These are phyloP conservation scores for Gilbertella persicaria DNA, from an alignment of 371 early-diverging fungal genomes.

Conservation along the genomic window DNA sequence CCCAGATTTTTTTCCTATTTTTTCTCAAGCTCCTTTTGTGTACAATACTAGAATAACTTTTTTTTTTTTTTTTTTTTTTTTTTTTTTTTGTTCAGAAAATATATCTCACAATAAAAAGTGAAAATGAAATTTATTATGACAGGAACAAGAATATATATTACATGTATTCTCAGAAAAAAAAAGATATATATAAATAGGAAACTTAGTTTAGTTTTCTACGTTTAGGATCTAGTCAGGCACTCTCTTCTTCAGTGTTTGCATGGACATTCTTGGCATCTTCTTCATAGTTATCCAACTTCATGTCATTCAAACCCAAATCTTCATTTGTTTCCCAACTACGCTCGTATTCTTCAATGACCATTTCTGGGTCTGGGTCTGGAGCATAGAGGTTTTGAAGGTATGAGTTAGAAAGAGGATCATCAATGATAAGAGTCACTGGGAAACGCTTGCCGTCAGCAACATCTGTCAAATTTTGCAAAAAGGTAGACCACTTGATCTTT, in stretches of 20 bases:
- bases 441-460: conserved; percentile 64
- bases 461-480: conserved; percentile 68
- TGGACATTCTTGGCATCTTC: conserved; percentile 12
- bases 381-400: conserved; percentile 90
- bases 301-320: conserved; percentile 84
- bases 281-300: conserved; percentile 65
- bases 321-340: conserved; percentile 88
- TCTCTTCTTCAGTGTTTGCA: conserved; percentile 3
- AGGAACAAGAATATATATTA: not conserved
- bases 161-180: not conserved
- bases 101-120: no score
- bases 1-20: no score
- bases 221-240: conserved; percentile 21
- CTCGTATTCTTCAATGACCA: conserved; percentile 85
- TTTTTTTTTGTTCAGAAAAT: no score
- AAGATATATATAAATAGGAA: not conserved
- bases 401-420: conserved; percentile 92
- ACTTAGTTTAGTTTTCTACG: conserved; percentile 20
- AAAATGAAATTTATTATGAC: no score
- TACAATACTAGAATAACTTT: no score
- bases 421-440: conserved; percentile 76
- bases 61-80: no score
- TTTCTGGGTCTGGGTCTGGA: conserved; percentile 90
- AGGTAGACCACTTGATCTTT: conserved; percentile 59
- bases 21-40: no score